phyloP scores from a whole-genome alignment of 2,329 filamentous ascomycete species.

The Cordyceps cicadae region DNA sequence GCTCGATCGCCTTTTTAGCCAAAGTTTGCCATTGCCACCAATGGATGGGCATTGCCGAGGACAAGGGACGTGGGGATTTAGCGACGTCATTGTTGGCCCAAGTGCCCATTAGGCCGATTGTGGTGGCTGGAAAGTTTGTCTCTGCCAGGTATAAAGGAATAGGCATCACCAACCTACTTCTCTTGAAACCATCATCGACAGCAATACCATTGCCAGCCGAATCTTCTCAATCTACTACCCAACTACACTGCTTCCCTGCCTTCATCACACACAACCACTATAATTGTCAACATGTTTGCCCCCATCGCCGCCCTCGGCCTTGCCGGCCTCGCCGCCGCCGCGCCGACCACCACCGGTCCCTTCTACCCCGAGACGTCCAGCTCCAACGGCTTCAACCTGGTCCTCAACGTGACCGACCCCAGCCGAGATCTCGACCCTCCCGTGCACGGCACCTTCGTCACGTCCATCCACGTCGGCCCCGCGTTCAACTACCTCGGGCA shows the following conservation, averaged over 20 bases:
- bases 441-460: conserved; percentile 32
- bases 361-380: conserved; percentile 13
- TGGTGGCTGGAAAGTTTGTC: neutral
- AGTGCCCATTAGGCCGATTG: neutral
- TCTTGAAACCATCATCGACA: neutral
- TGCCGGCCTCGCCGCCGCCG: conserved; percentile 17
- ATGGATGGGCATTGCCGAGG: neutral
- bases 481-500: conserved; percentile 32
- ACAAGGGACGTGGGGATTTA: too few species aligned
- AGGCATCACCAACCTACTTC: neutral
- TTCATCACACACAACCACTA: neutral
- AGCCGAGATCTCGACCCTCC: conserved; percentile 31
- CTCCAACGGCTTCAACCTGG: conserved; percentile 31
- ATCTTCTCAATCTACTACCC: too few species aligned
- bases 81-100: neutral
- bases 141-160: conserved; percentile 1
- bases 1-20: neutral
- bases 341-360: conserved; percentile 11
- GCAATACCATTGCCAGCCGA: neutral
- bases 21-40: neutral
- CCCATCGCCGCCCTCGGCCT: conserved; percentile 1
- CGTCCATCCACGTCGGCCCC: conserved; percentile 35
- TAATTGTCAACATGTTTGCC: neutral
- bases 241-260: neutral
- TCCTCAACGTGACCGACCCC: conserved; percentile 36